These are phyloP conservation scores for Pulicaria dysenterica DNA, from an alignment of 129 eudicot species.

Conservation along the genomic window DNA sequence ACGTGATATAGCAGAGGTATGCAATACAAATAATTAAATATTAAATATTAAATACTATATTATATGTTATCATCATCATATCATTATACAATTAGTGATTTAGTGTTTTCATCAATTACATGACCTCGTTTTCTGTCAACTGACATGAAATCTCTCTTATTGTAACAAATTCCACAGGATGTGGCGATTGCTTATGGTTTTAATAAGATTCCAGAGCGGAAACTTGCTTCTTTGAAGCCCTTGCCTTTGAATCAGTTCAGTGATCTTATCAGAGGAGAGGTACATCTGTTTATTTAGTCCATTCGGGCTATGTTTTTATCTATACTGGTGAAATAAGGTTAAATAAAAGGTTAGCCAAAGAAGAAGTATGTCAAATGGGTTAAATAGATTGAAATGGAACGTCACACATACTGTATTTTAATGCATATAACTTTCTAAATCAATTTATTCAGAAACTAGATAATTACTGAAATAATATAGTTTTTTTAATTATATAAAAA, in stretches of 20 bases:
- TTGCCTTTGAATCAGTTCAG: constrained; percentile 70
- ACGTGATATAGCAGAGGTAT: constrained; percentile 97
- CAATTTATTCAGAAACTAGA: too few relatives aligned
- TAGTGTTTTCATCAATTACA: neutral
- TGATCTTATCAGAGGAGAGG: constrained; percentile 86
- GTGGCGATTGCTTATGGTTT: constrained; percentile 98
- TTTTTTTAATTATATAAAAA: too few relatives aligned
- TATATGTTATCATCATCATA: neutral
- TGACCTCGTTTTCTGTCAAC: neutral
- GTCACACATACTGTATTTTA: too few relatives aligned
- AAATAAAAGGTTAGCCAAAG: too few relatives aligned
- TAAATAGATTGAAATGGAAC: too few relatives aligned
- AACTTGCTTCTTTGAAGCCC: constrained; percentile 70
- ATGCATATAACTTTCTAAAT: too few relatives aligned
- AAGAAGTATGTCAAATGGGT: too few relatives aligned
- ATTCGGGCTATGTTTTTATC: too few relatives aligned
- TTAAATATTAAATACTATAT: too few relatives aligned
- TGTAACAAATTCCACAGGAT: constrained; percentile 47
- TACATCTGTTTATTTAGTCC: constrained; percentile 8
- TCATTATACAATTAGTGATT: too few relatives aligned
- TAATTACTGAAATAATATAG: too few relatives aligned
- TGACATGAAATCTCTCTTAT: constrained; percentile 23
- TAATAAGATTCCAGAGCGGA: constrained; percentile 76
- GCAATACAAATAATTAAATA: neutral
- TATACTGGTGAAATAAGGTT: too few relatives aligned